A percentile compares a stretch with the other conserved stretches of the same genome.
Conservation (phyloP, 1,139 yeast genomes). For the Magnusiomyces tetraspermus region DNA sequence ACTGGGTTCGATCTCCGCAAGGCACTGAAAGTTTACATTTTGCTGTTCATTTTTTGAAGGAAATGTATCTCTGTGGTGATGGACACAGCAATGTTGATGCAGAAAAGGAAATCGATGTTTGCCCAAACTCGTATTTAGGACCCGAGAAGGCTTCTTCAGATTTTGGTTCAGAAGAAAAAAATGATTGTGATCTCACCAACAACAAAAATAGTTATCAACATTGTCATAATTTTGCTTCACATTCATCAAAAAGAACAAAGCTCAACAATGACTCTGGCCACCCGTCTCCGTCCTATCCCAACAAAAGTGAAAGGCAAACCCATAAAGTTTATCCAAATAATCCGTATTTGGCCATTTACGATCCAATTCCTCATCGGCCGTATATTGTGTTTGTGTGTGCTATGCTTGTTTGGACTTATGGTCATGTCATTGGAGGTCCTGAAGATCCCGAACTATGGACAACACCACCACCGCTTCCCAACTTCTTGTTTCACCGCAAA, state of each 20-base stretch:
- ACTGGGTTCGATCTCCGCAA: constrained; percentile 36
- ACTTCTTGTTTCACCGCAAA: background rate
- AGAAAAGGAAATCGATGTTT: constrained; percentile 5
- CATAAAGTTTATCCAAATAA: constrained; percentile 28
- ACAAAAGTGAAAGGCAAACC: background rate
- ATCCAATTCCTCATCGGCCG: constrained; percentile 47
- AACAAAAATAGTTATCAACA: background rate
- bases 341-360: constrained; percentile 41
- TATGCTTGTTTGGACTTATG: constrained; percentile 51
- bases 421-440: constrained; percentile 46
- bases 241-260: background rate
- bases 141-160: background rate
- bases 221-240: background rate
- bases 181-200: background rate
- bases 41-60: constrained; percentile 24
- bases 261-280: background rate
- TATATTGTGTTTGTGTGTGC: constrained; percentile 46
- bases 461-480: constrained; percentile 4
- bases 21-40: constrained; percentile 36
- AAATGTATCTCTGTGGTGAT: constrained; percentile 19
- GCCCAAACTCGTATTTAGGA: constrained; percentile 10
- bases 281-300: background rate
- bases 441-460: constrained; percentile 33
- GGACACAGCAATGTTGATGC: background rate
- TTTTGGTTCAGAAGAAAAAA: too few relatives aligned